Evolutionary conservation across 2,329 filamentous ascomycete genomes (phyloP), one percentile per base, ranked within the genome.

Genomic region (Sporothrix euskadiensis): DNA sequence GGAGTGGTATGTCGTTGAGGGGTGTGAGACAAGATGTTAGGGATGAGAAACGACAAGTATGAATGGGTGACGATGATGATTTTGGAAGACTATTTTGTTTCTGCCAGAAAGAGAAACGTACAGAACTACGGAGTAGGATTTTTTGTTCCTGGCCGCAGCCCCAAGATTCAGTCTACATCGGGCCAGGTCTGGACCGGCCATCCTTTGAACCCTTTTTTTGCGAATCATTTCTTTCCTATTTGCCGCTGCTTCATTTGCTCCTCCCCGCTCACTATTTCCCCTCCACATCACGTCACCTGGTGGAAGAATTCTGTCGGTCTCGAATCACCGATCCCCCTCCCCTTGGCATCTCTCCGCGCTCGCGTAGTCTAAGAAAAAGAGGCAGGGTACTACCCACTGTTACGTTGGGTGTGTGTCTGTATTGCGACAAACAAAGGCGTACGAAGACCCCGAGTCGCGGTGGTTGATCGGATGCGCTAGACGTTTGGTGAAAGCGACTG

Each of bases 221-320:
- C 32, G 4, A n/a, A n/a, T 69, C 16, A 26, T 22, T 57, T 30
- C 14, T 57, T n/a, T 35, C 44, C 30, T 5, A 16, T 44, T 41
- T 26, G 41, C 9, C n/a, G 19, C 63, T 52, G 4, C 16, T 52
- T 52, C 22, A 6, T 52, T 69, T 35, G 32, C n/a, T 47, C 26
- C 44, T 52, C 35, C 41, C 32, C 52, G 4, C 35, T 35, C 30
- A 32, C 12, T 61, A 1, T 56, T 16, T 22, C 35, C 19, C 59
- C 35, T 39, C 32, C 59, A 41, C 63, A 26, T 66, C 63, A 32
- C 63, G 63, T 66, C 41, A 66, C 61, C 61, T 16, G 39, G 59
- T 8, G 59, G 63, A 49, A 49, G 41, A 49, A 1, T 22, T 19
- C 61, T 49, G 41, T 49, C 63, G 63, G 63, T 22, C 39, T 32